Evolutionary conservation across 192 early-diverging fungal genomes (phyloP), one percentile per base, ranked within the genome.

Genomic region (Podila horticola): DNA sequence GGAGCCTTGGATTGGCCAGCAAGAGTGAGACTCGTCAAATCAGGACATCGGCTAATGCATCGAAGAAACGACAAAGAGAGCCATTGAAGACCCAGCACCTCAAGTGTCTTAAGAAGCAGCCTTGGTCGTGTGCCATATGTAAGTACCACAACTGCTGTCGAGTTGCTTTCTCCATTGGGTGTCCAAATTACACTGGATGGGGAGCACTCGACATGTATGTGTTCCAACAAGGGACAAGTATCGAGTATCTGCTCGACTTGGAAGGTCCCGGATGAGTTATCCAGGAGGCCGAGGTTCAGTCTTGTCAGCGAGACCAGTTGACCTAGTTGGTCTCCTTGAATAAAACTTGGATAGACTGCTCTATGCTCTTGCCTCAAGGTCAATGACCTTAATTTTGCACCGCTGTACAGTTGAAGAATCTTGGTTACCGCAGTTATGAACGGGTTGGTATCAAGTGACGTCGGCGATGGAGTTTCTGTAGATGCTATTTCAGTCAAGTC

Each of bases 41-140:
- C 50, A 29, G 68, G 68, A 59, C 68, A 70, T 33, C n/a, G 58
- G 15, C 45, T 41, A 11, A 51, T 33, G 2, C 45, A 58, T 4
- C 22, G 26, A 4, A 70, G 30, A 22, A 70, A 50, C 10, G 31
- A 57, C 3, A 30, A 17, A 1, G 51, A 15, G 15, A 36, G 30
- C 68, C 68, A 70, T 13, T 24, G 30, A 3, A 62, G 11, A 15
- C 59, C 58, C 4, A 7, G 1, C 2, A 67, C 17, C 19, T 61
- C 13, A 30, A 61, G 59, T 26, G 3, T 20, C 13, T 61, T 33
- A 0, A 61, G 59, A 20, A 33, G 59, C 17, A 26, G 22, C 17
- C 52, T 6, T 24, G 20, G 52, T 24, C 52, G 52, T 3, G 41
- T 3, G 0, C 41, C 41, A 45, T 12, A 13, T 15, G 34, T 36